Base-by-base conservation (phyloP, 352 stramenopile genomes). In the Globisporangium lucens region DNA sequence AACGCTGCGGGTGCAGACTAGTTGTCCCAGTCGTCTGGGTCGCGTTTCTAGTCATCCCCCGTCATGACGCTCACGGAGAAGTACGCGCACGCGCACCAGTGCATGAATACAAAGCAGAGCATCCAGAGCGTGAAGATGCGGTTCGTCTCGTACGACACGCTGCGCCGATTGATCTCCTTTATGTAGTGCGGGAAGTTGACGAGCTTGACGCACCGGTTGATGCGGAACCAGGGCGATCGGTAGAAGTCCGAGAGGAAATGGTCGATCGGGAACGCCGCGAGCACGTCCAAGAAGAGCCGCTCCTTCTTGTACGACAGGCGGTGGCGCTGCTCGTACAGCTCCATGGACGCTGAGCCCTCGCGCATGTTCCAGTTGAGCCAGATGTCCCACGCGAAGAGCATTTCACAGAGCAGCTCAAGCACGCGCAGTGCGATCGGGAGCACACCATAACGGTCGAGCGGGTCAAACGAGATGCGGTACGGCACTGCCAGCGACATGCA, bases 301-400 rank as follows among this genome's bases (percentile, higher is more conserved):
- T 72, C 41, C 2, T 70, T 79, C 22, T 75, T 68, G 63, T 89
- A 89, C 17, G 78, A 63, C 5, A 74, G 55, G 9, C 70, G 76
- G 3, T 84, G 74, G 4, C 62, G 76, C 13, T 72, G 71, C 63
- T 89, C 78, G 46, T 89, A 89, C n/a, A 89, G 56, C 55, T 87
- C 80, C 65, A 89, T 75, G 0, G 80, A 84, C 17, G 69, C 68
- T 0, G 80, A 47, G 3, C 78, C 76, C 17, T 89, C 78, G 38
- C 77, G 79, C 41, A 87, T 65, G 53, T 89, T 89, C 78, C 78
- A 89, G 61, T 87, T 85, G 30, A 89, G 70, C 80, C 78, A 89
- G 47, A 89, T 87, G 66, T 89, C 80, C 67, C 71, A 78, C 0
- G 66, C 78, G 35, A 87, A 89, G 7, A 83, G 38, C 30, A 87